Conservation (phyloP, 1,284 basidiomycete species). For the Abortiporus biennis region DNA sequence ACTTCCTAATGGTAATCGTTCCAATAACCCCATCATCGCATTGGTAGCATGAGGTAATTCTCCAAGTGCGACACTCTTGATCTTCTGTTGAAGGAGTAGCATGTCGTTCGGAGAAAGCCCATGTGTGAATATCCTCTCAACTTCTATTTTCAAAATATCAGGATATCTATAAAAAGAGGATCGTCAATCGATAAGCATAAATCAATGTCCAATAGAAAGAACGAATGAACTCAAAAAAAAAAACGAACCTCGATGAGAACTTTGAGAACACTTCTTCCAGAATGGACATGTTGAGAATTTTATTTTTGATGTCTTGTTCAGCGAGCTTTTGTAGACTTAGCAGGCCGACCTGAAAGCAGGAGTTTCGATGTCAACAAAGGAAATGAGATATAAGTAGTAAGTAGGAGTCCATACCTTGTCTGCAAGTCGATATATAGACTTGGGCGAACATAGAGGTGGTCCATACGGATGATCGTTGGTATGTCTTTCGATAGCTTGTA, state of each 20-base stretch:
- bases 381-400: background rate
- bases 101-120: background rate
- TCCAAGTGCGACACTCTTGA: background rate
- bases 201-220: background rate
- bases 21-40: constrained; percentile 4
- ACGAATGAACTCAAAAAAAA: too few relatives aligned
- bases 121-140: constrained; percentile 1
- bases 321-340: constrained; percentile 9
- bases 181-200: background rate
- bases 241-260: constrained; percentile 13
- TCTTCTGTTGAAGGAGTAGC: constrained; percentile 4
- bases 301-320: constrained; percentile 2
- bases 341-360: constrained; percentile 8
- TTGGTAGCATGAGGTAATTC: constrained; percentile 1
- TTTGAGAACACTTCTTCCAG: constrained; percentile 12
- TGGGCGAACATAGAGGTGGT: constrained; percentile 10
- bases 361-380: background rate
- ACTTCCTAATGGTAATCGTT: too few relatives aligned
- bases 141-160: constrained; percentile 6
- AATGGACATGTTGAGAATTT: constrained; percentile 5
- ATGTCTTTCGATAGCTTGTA: background rate
- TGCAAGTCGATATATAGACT: constrained; percentile 15
- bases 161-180: constrained; percentile 2
- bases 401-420: constrained; percentile 9
- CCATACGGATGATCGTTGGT: constrained; percentile 3